phyloP scores from a whole-genome alignment of 1,139 yeast genomes.

The Geotrichum carabidarum region DNA sequence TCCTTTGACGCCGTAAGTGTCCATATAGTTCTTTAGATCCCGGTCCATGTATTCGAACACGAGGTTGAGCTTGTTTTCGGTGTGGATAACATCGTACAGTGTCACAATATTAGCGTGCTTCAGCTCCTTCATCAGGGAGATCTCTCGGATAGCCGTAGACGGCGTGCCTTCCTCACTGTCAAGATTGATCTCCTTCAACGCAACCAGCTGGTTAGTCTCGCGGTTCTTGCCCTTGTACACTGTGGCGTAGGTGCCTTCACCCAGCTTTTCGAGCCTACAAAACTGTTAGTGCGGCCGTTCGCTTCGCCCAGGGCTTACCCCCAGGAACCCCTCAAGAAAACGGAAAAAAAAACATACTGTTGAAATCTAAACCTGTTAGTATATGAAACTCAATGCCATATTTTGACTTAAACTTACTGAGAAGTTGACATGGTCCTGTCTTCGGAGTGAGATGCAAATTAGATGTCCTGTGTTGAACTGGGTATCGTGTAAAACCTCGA shows the following conservation, averaged over 20 bases:
- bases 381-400: not conserved
- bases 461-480: too few species aligned
- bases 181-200: conserved; percentile 85
- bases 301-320: not conserved
- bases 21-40: conserved; percentile 93
- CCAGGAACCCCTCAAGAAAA: too few species aligned
- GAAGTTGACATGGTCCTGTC: conserved; percentile 23
- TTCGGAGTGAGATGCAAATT: not conserved
- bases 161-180: conserved; percentile 99
- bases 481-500: too few species aligned
- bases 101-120: conserved; percentile 93
- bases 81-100: conserved; percentile 89
- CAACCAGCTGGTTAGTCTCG: conserved; percentile 87
- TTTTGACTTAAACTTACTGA: conserved; percentile 23
- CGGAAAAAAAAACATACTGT: conserved; percentile 16
- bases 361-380: conserved; percentile 27
- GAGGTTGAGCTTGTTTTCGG: conserved; percentile 87
- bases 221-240: conserved; percentile 94
- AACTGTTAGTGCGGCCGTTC: conserved; percentile 18
- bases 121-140: conserved; percentile 91
- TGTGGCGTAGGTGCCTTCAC: conserved; percentile 97
- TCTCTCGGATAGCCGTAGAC: conserved; percentile 94
- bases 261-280: conserved; percentile 68
- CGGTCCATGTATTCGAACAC: conserved; percentile 94
- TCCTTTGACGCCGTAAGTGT: conserved; percentile 70